These are phyloP conservation scores for Penicillium daleae DNA, from an alignment of 495 filamentous ascomycete species.

Conservation along the genomic window DNA sequence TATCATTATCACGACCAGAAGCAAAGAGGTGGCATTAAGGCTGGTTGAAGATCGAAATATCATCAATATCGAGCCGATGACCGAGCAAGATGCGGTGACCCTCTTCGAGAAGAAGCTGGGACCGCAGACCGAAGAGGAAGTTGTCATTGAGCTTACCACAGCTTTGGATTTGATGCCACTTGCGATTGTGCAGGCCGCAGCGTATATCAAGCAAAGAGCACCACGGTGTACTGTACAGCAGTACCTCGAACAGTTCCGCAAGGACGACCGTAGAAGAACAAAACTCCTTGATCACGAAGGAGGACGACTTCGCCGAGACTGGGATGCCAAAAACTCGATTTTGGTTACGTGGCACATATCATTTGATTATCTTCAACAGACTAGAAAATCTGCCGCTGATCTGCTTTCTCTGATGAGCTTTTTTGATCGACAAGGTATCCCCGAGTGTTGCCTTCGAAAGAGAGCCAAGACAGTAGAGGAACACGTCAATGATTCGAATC, in stretches of 20 bases:
- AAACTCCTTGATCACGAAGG: conserved; percentile 8
- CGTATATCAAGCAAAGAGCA: conserved; percentile 43
- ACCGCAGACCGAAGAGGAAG: conserved; percentile 9
- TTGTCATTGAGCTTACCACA: conserved; percentile 24
- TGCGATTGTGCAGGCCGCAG: conserved; percentile 53
- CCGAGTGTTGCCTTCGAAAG: too few species aligned
- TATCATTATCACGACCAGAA: conserved; percentile 46
- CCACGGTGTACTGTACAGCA: conserved; percentile 30
- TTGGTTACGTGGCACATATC: conserved; percentile 39
- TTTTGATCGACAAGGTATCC: conserved; percentile 2
- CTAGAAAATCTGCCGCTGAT: conserved; percentile 26
- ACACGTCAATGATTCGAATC: too few species aligned
- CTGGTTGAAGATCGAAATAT: conserved; percentile 40
- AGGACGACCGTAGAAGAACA: conserved; percentile 8
- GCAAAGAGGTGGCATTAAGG: conserved; percentile 24
- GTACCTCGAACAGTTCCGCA: conserved; percentile 43
- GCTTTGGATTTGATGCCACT: conserved; percentile 52
- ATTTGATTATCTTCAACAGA: conserved; percentile 32
- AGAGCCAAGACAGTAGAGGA: too few species aligned
- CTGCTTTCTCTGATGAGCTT: conserved; percentile 26
- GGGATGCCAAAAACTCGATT: conserved; percentile 28
- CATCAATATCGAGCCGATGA: conserved; percentile 43
- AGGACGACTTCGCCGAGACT: conserved; percentile 23
- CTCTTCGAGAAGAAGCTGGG: conserved; percentile 47
- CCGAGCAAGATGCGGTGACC: conserved; percentile 29